These are phyloP conservation scores for Ramularia endophylla DNA, from an alignment of 2,329 filamentous ascomycete genomes.

Conservation along the genomic window DNA sequence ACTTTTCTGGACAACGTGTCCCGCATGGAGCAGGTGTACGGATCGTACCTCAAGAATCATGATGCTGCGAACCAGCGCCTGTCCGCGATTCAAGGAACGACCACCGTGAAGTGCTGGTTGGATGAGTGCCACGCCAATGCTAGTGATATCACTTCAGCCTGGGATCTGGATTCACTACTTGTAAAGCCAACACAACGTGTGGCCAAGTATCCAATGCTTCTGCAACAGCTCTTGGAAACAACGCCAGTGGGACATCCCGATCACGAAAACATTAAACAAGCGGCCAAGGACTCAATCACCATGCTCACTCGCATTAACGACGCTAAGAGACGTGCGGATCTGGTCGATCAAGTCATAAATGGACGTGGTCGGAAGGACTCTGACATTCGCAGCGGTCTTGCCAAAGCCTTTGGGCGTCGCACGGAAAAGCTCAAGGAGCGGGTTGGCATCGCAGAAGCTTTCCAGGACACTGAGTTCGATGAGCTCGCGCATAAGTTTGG, in stretches of 20 bases:
- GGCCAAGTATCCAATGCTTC: constrained; percentile 84
- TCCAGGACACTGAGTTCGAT: constrained; percentile 77
- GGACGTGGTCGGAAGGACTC: constrained; percentile 71
- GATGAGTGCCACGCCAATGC: constrained; percentile 89
- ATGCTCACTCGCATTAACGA: constrained; percentile 75
- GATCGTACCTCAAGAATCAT: constrained; percentile 60
- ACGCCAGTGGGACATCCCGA: constrained; percentile 84
- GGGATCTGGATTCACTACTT: constrained; percentile 91
- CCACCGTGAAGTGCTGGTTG: constrained; percentile 71
- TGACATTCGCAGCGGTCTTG: constrained; percentile 75
- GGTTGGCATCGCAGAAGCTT: constrained; percentile 56
- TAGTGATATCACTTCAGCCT: constrained; percentile 85
- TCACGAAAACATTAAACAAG: constrained; percentile 59
- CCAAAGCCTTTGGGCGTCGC: constrained; percentile 83
- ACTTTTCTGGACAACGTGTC: constrained; percentile 52
- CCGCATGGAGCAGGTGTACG: constrained; percentile 60
- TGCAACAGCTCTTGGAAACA: constrained; percentile 70
- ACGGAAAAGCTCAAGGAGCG: constrained; percentile 78
- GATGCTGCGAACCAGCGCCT: constrained; percentile 59
- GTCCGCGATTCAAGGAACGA: constrained; percentile 48
- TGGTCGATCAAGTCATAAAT: constrained; percentile 82
- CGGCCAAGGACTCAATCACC: constrained; percentile 62
- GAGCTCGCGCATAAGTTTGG: constrained; percentile 80
- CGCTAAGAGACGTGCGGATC: constrained; percentile 87
- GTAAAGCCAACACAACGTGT: constrained; percentile 96